Evolutionary conservation across 208 protist genomes (phyloP).

Genomic region (Herpetomonas samuelpessoai): DNA sequence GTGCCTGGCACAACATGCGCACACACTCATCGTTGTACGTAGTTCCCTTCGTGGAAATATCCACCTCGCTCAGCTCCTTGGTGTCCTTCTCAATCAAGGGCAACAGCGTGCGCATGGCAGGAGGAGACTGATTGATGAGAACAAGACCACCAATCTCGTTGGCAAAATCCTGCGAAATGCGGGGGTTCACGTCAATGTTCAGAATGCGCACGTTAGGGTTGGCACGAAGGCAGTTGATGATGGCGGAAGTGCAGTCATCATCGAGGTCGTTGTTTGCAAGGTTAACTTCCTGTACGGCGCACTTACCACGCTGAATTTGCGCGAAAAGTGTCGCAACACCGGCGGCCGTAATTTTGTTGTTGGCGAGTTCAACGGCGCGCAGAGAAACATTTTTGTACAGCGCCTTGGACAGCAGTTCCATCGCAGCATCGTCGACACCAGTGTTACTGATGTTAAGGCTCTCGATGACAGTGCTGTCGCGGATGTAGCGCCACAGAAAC

Average conservation of each 20-base stretch:
- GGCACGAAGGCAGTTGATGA: slow-evolving; percentile 51
- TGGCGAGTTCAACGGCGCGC: slow-evolving; percentile 69
- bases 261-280: slow-evolving; percentile 81
- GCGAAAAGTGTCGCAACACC: slow-evolving; percentile 64
- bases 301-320: slow-evolving; percentile 36
- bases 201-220: slow-evolving; percentile 65
- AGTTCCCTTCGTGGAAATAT: slow-evolving; percentile 52
- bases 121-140: slow-evolving; percentile 75
- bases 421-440: slow-evolving; percentile 56
- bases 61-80: slow-evolving; percentile 35
- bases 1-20: slow-evolving; percentile 61
- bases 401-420: slow-evolving; percentile 47
- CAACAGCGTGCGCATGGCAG: slow-evolving; percentile 48
- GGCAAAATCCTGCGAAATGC: slow-evolving; percentile 39
- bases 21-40: slow-evolving; percentile 68
- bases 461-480: slow-evolving; percentile 45
- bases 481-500: slow-evolving; percentile 61
- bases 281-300: slow-evolving; percentile 69
- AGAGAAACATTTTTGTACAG: slow-evolving; percentile 68
- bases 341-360: slow-evolving; percentile 74
- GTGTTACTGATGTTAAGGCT: slow-evolving; percentile 81
- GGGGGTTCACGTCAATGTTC: slow-evolving; percentile 78
- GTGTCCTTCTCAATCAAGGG: slow-evolving; percentile 57
- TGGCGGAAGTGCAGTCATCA: slow-evolving; percentile 43
- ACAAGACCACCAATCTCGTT: slow-evolving; percentile 65